These are phyloP conservation scores for Phylloporus sp. DNA, from an alignment of 768 basidiomycete species.

Conservation along the genomic window DNA sequence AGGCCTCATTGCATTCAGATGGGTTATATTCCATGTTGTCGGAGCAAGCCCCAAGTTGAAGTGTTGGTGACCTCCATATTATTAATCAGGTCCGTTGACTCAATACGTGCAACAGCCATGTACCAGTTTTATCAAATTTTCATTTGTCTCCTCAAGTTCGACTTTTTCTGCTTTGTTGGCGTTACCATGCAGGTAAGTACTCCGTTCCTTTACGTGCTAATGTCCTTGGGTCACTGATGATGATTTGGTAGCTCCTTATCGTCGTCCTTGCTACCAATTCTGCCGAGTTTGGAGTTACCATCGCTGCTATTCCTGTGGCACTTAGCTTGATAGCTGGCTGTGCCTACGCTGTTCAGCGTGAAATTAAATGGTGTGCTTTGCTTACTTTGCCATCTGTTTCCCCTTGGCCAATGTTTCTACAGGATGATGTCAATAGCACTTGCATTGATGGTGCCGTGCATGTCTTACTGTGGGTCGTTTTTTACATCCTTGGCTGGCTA, in stretches of 20 bases:
- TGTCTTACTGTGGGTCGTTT: conserved; percentile 61
- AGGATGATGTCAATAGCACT: conserved; percentile 69
- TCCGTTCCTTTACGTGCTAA: not conserved
- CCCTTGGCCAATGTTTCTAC: not conserved
- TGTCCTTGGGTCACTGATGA: not conserved
- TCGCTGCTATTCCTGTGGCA: conserved; percentile 79
- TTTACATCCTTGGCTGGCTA: not conserved
- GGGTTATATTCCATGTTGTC: conserved; percentile 89
- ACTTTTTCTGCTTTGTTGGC: conserved; percentile 84
- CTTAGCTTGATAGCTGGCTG: conserved; percentile 60
- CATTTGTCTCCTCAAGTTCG: conserved; percentile 84
- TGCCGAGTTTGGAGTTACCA: conserved; percentile 77
- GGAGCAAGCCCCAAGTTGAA: conserved; percentile 84
- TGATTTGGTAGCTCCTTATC: conserved; percentile 62
- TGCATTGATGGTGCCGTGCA: conserved; percentile 71
- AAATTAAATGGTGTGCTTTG: conserved; percentile 64
- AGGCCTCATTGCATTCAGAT: conserved; percentile 40
- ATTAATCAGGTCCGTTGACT: not conserved
- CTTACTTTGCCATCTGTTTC: not conserved
- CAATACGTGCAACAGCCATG: conserved; percentile 52
- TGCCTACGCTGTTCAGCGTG: conserved; percentile 68
- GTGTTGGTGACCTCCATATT: conserved; percentile 40
- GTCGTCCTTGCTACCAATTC: conserved; percentile 59
- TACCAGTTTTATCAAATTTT: conserved; percentile 85
- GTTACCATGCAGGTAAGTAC: conserved; percentile 75